Percentiles rank a stretch among this genome's conserved stretches.
phyloP scores from a whole-genome alignment of 2,329 filamentous ascomycete genomes.

The Ustulina deusta region DNA sequence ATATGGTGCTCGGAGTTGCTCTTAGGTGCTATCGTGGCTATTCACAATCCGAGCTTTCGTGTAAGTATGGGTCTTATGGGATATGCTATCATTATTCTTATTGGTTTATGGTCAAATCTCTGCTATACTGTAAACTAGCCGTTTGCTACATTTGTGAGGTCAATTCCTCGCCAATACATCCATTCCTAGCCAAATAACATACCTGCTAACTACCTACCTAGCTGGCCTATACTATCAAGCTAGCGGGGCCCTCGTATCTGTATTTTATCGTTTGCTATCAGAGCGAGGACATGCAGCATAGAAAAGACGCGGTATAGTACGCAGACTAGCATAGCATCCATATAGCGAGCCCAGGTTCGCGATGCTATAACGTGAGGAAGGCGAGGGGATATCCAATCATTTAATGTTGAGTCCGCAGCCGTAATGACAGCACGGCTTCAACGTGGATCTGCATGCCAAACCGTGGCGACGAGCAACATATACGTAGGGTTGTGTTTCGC shows the following conservation, averaged over 20 bases:
- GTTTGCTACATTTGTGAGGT: background rate
- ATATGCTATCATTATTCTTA: slow-evolving; percentile 4
- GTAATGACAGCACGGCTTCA: background rate
- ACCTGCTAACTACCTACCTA: background rate
- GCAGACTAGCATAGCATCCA: background rate
- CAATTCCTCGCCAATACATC: background rate
- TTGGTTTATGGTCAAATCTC: slow-evolving; percentile 9
- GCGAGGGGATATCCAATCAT: background rate
- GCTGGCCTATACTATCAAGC: background rate
- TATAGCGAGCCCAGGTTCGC: background rate
- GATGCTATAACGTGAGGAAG: background rate
- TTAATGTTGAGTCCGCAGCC: background rate
- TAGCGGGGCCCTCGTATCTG: background rate
- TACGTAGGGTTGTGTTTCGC: background rate
- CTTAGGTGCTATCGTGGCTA: background rate
- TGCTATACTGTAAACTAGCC: slow-evolving; percentile 23
- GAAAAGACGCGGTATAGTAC: background rate
- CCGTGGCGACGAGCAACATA: background rate
- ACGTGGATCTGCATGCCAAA: background rate
- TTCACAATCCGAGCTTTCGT: background rate
- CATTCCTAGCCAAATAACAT: background rate
- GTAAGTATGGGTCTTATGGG: slow-evolving; percentile 5
- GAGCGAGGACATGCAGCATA: too few species aligned
- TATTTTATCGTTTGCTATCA: background rate
- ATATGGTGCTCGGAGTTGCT: slow-evolving; percentile 29